phyloP scores from a whole-genome alignment of 495 filamentous ascomycete genomes.

The Penicillium antarcticum region DNA sequence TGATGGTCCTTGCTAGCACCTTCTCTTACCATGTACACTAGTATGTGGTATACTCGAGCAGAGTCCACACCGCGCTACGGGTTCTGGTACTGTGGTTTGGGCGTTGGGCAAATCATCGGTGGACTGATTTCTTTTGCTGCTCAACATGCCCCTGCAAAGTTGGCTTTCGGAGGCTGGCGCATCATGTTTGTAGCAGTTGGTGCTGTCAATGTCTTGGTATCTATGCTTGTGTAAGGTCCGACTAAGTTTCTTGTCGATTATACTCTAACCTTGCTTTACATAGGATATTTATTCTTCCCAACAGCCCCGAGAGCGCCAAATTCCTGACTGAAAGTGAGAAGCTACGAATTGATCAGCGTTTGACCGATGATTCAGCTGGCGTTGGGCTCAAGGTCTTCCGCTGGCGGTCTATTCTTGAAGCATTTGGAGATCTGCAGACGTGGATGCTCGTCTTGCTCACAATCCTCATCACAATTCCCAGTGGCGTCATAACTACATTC shows the following conservation, averaged over 20 bases:
- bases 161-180: slow-evolving; percentile 51
- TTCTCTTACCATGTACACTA: slow-evolving; percentile 47
- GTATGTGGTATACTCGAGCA: slow-evolving; percentile 60
- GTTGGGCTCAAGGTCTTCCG: slow-evolving; percentile 42
- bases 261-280: too few species aligned
- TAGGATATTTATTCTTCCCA: slow-evolving; percentile 46
- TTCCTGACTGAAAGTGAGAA: slow-evolving; percentile 54
- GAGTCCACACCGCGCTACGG: slow-evolving; percentile 62
- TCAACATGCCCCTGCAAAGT: slow-evolving; percentile 45
- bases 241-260: too few species aligned
- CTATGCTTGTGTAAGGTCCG: slow-evolving; percentile 31
- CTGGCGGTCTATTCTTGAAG: slow-evolving; percentile 28
- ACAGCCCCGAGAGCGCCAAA: slow-evolving; percentile 47
- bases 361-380: slow-evolving; percentile 51
- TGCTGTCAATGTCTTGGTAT: slow-evolving; percentile 51
- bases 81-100: slow-evolving; percentile 65
- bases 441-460: slow-evolving; percentile 45
- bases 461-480: slow-evolving; percentile 47
- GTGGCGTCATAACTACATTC: slow-evolving; percentile 50
- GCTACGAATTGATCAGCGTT: slow-evolving; percentile 23
- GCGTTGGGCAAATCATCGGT: slow-evolving; percentile 60
- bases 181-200: slow-evolving; percentile 65
- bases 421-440: slow-evolving; percentile 34
- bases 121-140: slow-evolving; percentile 59
- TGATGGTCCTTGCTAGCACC: slow-evolving; percentile 28